Base-by-base conservation (phyloP, 73 alveolate genomes). In the Paramecium primaurelia region DNA sequence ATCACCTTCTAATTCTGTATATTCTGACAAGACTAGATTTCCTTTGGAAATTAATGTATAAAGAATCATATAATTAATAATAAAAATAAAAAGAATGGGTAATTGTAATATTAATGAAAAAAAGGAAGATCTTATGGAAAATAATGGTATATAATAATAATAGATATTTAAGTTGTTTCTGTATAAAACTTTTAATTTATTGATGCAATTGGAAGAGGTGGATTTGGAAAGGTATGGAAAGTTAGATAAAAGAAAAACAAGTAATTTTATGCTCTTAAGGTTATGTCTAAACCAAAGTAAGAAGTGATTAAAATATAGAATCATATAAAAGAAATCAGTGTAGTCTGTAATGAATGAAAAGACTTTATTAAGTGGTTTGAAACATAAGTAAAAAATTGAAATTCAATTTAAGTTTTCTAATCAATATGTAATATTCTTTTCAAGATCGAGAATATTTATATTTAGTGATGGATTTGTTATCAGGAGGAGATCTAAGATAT, bases 401-500 rank as follows among this genome's bases (percentile, higher is more conserved):
- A 36, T 71, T 40, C 28, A 22, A 40, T 71, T 22, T 8, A 51
- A 96, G 98, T 37, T 97, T 96, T 84, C 87, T 97, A 64, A 97
- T 98, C 28, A 98, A 98, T 86, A 98, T 98, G 98, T 71, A 96
- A 40, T 98, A 92, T 60, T 98, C 99, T 3, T 98, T 98, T 69
- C 98, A 97, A 93, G 99, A 98, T 86, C 85, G 98, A 88, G 98
- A 95, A 47, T 92, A 96, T 92, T 93, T 97, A 75, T 98, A 98
- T 93, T 86, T 98, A 59, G 97, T 98, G 26, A 93, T 96, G 95
- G 99, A 98, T 77, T 91, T 96, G 42, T 69, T 98, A 77, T 92
- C 97, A 12, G 99, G 99, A 20, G 99, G 99, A 1, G 99, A 98
- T 86, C 92, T 98, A 36, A 93, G 99, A 87, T 98, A 92, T 91